phyloP scores from a whole-genome alignment of 495 filamentous ascomycete species.

The Penicillium malachiteum region DNA sequence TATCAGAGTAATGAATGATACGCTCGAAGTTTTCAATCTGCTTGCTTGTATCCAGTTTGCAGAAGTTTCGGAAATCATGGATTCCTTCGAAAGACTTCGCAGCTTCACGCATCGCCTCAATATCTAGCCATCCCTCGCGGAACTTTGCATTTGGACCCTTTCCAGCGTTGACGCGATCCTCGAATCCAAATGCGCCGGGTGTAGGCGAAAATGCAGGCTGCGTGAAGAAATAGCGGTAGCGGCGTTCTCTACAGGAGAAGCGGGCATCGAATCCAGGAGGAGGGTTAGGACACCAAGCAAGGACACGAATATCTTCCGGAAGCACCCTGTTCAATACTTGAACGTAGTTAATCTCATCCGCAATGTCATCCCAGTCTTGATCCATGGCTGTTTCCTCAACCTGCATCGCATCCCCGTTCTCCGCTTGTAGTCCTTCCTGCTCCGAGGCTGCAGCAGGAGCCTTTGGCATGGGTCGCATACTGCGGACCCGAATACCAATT shows the following conservation, averaged over 20 bases:
- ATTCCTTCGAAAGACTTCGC: slow-evolving; percentile 74
- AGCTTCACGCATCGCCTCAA: slow-evolving; percentile 79
- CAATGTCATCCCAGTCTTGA: slow-evolving; percentile 66
- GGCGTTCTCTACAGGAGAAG: slow-evolving; percentile 86
- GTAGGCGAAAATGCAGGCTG: slow-evolving; percentile 78
- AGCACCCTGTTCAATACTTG: slow-evolving; percentile 80
- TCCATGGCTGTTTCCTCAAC: slow-evolving; percentile 30
- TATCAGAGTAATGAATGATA: slow-evolving; percentile 70
- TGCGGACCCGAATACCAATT: slow-evolving; percentile 76
- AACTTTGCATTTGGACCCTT: slow-evolving; percentile 28
- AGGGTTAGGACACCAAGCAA: slow-evolving; percentile 89
- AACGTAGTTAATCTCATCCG: slow-evolving; percentile 81
- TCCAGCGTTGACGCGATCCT: slow-evolving; percentile 18
- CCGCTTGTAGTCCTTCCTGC: slow-evolving; percentile 7
- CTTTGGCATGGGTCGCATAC: slow-evolving; percentile 58
- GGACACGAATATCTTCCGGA: slow-evolving; percentile 80
- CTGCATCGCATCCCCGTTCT: slow-evolving; percentile 21
- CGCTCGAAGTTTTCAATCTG: slow-evolving; percentile 80
- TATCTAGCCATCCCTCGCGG: slow-evolving; percentile 68
- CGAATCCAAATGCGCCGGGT: slow-evolving; percentile 35
- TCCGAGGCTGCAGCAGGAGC: slow-evolving; percentile 13
- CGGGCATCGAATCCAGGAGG: slow-evolving; percentile 81
- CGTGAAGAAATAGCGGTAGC: slow-evolving; percentile 96
- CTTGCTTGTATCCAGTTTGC: slow-evolving; percentile 83
- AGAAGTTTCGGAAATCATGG: slow-evolving; percentile 97